A percentile compares a stretch with the other conserved stretches of the same genome.
phyloP scores from a whole-genome alignment of 2,329 filamentous ascomycete genomes.

The Coniochaeta ligniaria region DNA sequence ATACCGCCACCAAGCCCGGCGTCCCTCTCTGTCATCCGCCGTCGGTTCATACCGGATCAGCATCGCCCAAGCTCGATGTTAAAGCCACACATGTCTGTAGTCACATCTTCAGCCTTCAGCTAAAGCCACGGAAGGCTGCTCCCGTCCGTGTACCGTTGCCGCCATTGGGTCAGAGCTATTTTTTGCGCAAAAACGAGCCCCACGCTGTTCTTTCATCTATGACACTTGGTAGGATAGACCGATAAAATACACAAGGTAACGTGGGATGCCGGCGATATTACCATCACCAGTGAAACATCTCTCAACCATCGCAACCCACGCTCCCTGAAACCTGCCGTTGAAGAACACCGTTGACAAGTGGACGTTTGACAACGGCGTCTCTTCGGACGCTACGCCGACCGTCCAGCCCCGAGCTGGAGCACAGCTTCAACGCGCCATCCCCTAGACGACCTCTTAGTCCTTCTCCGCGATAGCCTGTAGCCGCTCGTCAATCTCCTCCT shows the following conservation, averaged over 20 bases:
- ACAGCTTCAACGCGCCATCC: conserved; percentile 5
- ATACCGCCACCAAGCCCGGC: not conserved
- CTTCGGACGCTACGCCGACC: conserved; percentile 5
- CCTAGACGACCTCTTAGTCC: conserved; percentile 55
- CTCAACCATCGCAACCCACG: conserved; percentile 4
- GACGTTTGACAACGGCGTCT: not conserved
- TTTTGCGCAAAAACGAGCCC: conserved; percentile 4
- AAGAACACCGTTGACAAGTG: conserved; percentile 8
- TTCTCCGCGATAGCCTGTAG: conserved; percentile 98
- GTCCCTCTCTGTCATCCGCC: not conserved
- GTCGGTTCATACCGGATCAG: not conserved
- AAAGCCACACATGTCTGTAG: not conserved
- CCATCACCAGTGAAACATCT: conserved; percentile 1
- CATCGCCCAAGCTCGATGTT: not conserved
- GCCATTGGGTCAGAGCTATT: conserved; percentile 6
- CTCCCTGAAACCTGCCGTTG: conserved; percentile 7
- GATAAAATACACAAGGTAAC: conserved; percentile 13
- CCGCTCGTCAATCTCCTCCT: conserved; percentile 97
- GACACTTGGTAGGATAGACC: conserved; percentile 9
- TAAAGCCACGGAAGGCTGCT: conserved; percentile 8
- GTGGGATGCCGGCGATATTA: conserved; percentile 11
- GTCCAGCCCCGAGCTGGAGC: conserved; percentile 3
- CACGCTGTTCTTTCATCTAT: conserved; percentile 17
- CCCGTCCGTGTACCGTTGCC: conserved; percentile 4
- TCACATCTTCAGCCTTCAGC: conserved; percentile 8